phyloP scores from a whole-genome alignment of 2,329 filamentous ascomycete species.

The Colletotrichum salicis region DNA sequence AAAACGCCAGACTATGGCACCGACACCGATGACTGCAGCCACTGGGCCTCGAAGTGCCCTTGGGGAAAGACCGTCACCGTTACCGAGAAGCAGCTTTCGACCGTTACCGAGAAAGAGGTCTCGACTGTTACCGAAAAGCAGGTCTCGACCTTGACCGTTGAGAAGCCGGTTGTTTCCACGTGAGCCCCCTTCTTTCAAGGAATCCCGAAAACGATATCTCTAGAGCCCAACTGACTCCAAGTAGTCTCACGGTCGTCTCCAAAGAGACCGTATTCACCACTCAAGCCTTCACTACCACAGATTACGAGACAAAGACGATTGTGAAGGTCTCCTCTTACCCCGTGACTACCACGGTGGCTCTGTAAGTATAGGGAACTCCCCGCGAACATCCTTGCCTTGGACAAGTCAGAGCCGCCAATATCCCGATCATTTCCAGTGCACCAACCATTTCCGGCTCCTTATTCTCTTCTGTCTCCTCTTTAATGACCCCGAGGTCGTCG shows the following conservation, averaged over 20 bases:
- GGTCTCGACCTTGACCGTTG: background rate
- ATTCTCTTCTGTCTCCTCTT: background rate
- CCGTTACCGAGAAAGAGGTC: background rate
- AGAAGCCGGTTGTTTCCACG: slow-evolving; percentile 22
- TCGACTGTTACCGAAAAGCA: slow-evolving; percentile 39
- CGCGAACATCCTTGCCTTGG: too few relatives aligned
- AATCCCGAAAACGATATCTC: background rate
- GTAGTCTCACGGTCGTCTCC: slow-evolving; percentile 17
- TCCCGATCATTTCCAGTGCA: background rate
- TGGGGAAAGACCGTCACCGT: slow-evolving; percentile 27
- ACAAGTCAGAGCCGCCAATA: background rate
- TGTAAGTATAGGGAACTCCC: slow-evolving; percentile 16
- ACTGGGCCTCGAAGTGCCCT: slow-evolving; percentile 31
- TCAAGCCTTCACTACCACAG: slow-evolving; percentile 24
- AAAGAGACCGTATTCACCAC: slow-evolving; percentile 31
- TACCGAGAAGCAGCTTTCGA: slow-evolving; percentile 17
- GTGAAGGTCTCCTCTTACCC: slow-evolving; percentile 30
- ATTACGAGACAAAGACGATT: slow-evolving; percentile 24
- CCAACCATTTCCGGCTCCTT: background rate
- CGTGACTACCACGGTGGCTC: slow-evolving; percentile 33
- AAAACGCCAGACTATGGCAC: slow-evolving; percentile 13
- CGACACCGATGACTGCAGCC: slow-evolving; percentile 26
- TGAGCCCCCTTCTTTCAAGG: background rate
- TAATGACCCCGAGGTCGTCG: background rate
- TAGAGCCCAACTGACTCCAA: background rate